Conservation (phyloP, 495 filamentous ascomycete species). For the Tuber aestivum region DNA sequence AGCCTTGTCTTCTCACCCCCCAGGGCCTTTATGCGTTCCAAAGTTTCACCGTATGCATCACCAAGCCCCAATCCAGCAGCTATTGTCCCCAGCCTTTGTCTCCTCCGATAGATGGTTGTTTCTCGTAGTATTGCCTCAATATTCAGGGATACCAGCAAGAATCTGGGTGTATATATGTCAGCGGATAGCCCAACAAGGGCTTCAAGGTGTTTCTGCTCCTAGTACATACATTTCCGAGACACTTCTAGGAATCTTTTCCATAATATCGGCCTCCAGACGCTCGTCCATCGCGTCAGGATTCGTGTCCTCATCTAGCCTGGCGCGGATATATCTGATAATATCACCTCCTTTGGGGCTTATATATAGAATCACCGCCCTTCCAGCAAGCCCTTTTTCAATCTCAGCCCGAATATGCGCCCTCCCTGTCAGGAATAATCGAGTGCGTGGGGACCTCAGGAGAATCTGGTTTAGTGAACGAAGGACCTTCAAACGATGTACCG, state of each 20-base stretch:
- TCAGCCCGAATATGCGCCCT: neutral
- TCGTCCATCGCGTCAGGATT: neutral
- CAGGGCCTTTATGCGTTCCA: neutral
- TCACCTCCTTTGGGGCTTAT: neutral
- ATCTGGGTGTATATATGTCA: neutral
- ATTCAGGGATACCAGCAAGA: neutral
- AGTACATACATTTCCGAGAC: neutral
- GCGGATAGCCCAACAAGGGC: neutral
- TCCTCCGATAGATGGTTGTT: neutral
- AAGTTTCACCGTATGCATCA: neutral
- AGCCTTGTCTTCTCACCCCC: neutral
- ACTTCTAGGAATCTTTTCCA: neutral
- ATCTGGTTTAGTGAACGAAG: slow-evolving; percentile 3
- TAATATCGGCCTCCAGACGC: neutral
- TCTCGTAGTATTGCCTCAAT: neutral
- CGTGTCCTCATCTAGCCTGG: neutral
- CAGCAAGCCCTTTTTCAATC: neutral
- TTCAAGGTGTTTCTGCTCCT: neutral
- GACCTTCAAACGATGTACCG: neutral
- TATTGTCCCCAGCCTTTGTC: neutral
- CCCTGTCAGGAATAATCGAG: neutral
- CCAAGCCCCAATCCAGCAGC: neutral
- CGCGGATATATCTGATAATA: neutral
- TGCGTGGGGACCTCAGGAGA: neutral
- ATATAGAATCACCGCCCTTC: neutral